phyloP scores from a whole-genome alignment of 495 filamentous ascomycete species.

The Daldinia childiae region DNA sequence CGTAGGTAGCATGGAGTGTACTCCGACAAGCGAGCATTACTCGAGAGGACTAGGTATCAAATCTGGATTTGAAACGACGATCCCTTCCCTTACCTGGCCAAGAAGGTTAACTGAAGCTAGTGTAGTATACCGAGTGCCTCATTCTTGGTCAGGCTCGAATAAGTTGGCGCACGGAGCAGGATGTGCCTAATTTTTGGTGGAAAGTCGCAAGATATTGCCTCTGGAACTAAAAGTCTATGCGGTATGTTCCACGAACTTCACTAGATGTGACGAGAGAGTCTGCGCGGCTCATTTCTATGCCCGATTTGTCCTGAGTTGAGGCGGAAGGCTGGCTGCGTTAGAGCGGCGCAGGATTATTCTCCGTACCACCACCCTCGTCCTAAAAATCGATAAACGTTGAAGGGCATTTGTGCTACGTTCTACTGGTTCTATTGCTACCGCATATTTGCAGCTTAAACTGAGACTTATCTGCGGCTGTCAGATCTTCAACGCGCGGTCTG shows the following conservation, averaged over 20 bases:
- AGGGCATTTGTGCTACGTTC: not conserved
- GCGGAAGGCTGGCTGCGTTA: constrained; percentile 8
- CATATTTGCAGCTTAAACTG: constrained; percentile 23
- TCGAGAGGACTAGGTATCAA: constrained; percentile 10
- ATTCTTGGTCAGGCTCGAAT: constrained; percentile 17
- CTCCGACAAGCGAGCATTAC: not conserved
- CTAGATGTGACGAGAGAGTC: constrained; percentile 14
- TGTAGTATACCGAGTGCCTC: not conserved
- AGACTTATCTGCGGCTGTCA: constrained; percentile 14
- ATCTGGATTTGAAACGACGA: constrained; percentile 23
- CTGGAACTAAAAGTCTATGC: constrained; percentile 16
- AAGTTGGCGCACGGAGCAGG: constrained; percentile 6
- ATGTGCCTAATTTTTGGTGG: constrained; percentile 1
- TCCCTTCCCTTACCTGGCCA: constrained; percentile 10
- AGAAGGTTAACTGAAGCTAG: constrained; percentile 14
- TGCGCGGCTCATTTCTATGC: constrained; percentile 37
- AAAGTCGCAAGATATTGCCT: constrained; percentile 41
- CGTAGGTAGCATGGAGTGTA: not conserved
- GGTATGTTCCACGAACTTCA: constrained; percentile 28
- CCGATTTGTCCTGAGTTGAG: constrained; percentile 21
- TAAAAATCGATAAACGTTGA: constrained; percentile 1
- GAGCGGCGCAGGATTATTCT: constrained; percentile 8
- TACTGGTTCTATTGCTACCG: constrained; percentile 1
- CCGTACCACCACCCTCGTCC: constrained; percentile 12
- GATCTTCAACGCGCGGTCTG: constrained; percentile 10